Conservation (phyloP, 176 grass and related monocot genomes). For the Musa troglodytarum region DNA sequence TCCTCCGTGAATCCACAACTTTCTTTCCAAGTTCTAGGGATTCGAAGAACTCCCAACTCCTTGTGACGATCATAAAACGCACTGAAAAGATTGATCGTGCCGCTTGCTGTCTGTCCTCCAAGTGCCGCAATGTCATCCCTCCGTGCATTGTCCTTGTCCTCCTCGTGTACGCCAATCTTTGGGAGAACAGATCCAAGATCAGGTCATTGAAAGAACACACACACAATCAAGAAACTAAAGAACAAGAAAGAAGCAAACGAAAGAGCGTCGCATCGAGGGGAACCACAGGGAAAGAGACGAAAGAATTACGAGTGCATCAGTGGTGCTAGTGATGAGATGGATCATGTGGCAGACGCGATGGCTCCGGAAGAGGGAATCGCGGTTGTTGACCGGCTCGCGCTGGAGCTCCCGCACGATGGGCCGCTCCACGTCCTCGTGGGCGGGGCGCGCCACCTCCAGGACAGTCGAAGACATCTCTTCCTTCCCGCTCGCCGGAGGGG, state of each 20-base stretch:
- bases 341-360: conserved; percentile 89
- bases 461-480: conserved; percentile 71
- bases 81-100: conserved; percentile 20
- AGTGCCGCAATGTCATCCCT: conserved; percentile 85
- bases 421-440: conserved; percentile 84
- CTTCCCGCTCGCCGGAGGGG: neutral
- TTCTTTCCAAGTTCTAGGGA: neutral
- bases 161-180: conserved; percentile 73
- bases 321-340: conserved; percentile 53
- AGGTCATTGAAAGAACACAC: conserved; percentile 5
- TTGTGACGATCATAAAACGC: conserved; percentile 78
- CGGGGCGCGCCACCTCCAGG: conserved; percentile 71
- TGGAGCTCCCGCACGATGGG: conserved; percentile 74
- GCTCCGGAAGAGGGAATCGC: conserved; percentile 80
- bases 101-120: too few species aligned
- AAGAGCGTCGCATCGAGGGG: too few species aligned
- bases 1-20: neutral
- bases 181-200: conserved; percentile 13
- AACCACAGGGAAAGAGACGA: neutral
- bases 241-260: neutral
- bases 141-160: conserved; percentile 78
- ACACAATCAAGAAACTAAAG: neutral
- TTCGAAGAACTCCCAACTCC: conserved; percentile 33
- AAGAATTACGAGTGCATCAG: conserved; percentile 52
- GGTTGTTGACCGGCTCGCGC: conserved; percentile 61